Base-by-base conservation (phyloP, 805 yeast species). In the Pichia ethanolica region DNA sequence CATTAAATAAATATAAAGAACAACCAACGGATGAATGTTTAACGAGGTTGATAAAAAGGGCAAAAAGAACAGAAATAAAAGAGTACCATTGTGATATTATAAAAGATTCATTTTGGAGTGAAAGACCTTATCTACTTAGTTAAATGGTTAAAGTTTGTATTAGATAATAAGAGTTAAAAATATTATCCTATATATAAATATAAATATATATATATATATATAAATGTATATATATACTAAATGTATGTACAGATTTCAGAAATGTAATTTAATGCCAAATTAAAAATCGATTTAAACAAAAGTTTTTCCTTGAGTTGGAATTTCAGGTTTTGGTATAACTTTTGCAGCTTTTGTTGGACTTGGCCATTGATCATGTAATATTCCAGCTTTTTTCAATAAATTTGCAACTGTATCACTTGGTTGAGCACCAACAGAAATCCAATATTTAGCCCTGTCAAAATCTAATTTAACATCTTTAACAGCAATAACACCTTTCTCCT, bases 401-500 rank as follows among this genome's bases (percentile, higher is more conserved):
- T 80, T 80, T 3, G 81, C 76, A 11, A 91, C 95, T 4, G 93
- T 72, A 41, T 85, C 89, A 27, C 91, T 81, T 7, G 97, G 95
- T 64, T 87, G 95, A 1, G 98, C 98, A 11, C 99, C 99, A 20
- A 89, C 96, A 59, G 97, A 96, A 35, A 93, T 71, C 99, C 99
- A 93, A 68, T 93, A 93, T 66, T 89, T 89, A 5, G 96, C 81
- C 59, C 97, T 80, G 55, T 81, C 81, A 63, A 93, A 89, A 64
- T 93, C 98, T 36, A 93, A 71, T 56, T 82, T 77, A 39, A 91
- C 78, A 57, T 89, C 89, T 65, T 93, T 91, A 44, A 77, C 73
- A 11, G 90, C 86, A 38, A 71, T 70, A 35, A 67, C 63, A 10
- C 85, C 86, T 25, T 63, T 64, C 38, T 74, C 78, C 55, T 70